Evolutionary conservation across 257 asterid genomes (phyloP).

Genomic region (Solanum pimpinellifolium): DNA sequence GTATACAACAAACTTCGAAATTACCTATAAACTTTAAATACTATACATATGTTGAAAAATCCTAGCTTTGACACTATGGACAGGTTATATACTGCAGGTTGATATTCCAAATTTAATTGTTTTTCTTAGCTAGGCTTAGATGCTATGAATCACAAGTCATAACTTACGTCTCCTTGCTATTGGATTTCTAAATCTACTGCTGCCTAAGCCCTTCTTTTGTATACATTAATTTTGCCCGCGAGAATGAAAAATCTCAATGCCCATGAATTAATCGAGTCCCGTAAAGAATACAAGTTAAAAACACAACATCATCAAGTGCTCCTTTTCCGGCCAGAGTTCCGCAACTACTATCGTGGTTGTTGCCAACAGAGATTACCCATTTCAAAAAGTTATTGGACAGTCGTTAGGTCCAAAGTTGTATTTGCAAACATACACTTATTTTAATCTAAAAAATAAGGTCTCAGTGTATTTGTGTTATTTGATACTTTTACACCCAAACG

Average conservation of each 20-base stretch:
- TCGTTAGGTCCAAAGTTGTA: neutral
- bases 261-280: neutral
- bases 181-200: no score
- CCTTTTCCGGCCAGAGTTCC: no score
- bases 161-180: no score
- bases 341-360: no score
- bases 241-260: neutral
- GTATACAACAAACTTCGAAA: no score
- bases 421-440: neutral
- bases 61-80: neutral
- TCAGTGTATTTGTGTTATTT: neutral
- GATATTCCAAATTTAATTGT: no score
- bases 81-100: no score
- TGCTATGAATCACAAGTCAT: no score
- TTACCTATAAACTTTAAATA: neutral
- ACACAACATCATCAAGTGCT: no score
- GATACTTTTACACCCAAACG: neutral
- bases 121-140: no score
- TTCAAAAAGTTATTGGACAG: fast-evolving
- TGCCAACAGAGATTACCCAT: fast-evolving
- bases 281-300: no score
- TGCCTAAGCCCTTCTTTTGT: no score
- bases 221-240: neutral
- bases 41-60: neutral
- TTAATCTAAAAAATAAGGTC: neutral